These are phyloP conservation scores for Trametes sp. DNA, from an alignment of 1,284 basidiomycete genomes.

Conservation along the genomic window DNA sequence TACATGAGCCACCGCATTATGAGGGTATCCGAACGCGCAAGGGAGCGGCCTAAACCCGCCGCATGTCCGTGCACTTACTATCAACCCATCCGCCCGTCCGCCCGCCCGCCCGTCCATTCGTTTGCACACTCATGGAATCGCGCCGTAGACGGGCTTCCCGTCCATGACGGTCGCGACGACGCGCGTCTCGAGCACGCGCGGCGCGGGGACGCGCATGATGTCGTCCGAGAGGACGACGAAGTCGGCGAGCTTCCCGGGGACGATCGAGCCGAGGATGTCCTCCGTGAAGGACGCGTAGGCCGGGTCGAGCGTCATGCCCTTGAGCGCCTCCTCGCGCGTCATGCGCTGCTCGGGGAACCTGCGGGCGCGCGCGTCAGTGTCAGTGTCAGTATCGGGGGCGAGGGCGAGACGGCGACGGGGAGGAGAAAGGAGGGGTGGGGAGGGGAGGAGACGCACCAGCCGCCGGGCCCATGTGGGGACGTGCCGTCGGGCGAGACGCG, in stretches of 20 bases:
- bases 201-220: constrained; percentile 73
- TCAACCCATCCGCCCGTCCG: too few species aligned
- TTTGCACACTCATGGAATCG: constrained; percentile 40
- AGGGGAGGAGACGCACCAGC: constrained; percentile 65
- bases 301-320: constrained; percentile 81
- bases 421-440: neutral
- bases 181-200: constrained; percentile 72
- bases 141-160: constrained; percentile 73
- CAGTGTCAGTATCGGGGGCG: too few species aligned
- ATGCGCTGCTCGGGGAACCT: constrained; percentile 87
- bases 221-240: constrained; percentile 84
- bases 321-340: constrained; percentile 74
- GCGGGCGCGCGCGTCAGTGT: constrained; percentile 5
- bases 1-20: too few species aligned
- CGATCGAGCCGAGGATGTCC: constrained; percentile 72
- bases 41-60: neutral
- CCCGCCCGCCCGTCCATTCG: neutral
- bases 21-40: neutral
- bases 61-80: neutral
- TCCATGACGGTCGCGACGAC: constrained; percentile 84
- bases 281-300: constrained; percentile 91
- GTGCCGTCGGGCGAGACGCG: constrained; percentile 74
- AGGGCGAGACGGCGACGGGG: neutral
- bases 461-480: constrained; percentile 83
- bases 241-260: constrained; percentile 84